Evolutionary conservation across 352 stramenopile genomes (phyloP).

Genomic region (Globisporangium barbulae): DNA sequence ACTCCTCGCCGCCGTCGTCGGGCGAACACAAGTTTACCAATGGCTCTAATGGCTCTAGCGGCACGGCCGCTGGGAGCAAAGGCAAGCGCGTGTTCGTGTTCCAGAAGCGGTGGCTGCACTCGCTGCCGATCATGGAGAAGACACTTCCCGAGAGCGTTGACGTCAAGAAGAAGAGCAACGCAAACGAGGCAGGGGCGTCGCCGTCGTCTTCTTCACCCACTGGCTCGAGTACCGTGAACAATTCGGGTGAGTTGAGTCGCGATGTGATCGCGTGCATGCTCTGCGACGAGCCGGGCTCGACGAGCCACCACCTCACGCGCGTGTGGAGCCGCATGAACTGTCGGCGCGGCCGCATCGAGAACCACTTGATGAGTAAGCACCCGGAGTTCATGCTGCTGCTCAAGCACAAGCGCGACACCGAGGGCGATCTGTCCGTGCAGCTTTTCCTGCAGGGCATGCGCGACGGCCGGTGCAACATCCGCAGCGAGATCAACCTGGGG

Average conservation of each 20-base stretch:
- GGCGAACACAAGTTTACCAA: slow-evolving; percentile 5
- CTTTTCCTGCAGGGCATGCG: slow-evolving; percentile 78
- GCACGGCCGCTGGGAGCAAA: slow-evolving; percentile 3
- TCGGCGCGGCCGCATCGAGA: slow-evolving; percentile 72
- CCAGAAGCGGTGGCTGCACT: slow-evolving; percentile 75
- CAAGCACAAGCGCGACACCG: slow-evolving; percentile 69
- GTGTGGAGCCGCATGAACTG: slow-evolving; percentile 77
- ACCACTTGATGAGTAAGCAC: slow-evolving; percentile 77
- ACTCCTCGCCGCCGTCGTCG: background rate
- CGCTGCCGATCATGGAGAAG: slow-evolving; percentile 76
- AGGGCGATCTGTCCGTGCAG: slow-evolving; percentile 69
- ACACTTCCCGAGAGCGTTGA: slow-evolving; percentile 38
- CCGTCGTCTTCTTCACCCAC: background rate
- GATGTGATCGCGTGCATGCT: slow-evolving; percentile 78
- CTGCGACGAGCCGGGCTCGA: slow-evolving; percentile 57
- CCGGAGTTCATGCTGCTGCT: slow-evolving; percentile 79
- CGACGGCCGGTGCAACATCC: slow-evolving; percentile 62
- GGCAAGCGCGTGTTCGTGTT: slow-evolving; percentile 81
- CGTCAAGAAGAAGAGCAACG: slow-evolving; percentile 22
- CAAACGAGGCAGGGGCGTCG: background rate
- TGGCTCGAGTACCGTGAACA: slow-evolving; percentile 6
- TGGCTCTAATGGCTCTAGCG: background rate
- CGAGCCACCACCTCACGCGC: slow-evolving; percentile 56
- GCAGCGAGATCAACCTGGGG: slow-evolving; percentile 59
- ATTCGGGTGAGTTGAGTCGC: slow-evolving; percentile 22